Percentiles rank a stretch among this genome's conserved stretches.
Conservation (phyloP, 163 green algal genomes). For the Prototheca stagnorum region DNA sequence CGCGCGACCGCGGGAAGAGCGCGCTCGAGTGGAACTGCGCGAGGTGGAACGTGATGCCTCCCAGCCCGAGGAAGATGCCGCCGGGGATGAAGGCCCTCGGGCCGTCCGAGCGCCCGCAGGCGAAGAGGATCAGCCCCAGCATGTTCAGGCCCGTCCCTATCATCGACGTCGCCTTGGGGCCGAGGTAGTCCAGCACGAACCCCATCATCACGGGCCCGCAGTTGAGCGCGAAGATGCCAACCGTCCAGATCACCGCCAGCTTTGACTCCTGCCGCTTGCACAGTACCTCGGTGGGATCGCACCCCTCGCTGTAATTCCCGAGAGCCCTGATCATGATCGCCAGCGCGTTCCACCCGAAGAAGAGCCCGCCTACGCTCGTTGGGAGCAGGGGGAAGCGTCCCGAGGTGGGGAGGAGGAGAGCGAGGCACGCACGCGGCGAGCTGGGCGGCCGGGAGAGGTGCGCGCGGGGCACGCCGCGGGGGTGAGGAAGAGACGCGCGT, state of each 20-base stretch:
- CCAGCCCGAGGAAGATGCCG: conserved; percentile 31
- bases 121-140: conserved; percentile 32
- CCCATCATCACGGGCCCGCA: conserved; percentile 35
- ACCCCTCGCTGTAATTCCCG: conserved; percentile 19
- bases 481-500: too few relatives aligned
- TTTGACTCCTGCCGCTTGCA: conserved; percentile 29
- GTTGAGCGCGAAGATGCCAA: conserved; percentile 44
- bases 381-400: neutral
- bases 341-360: conserved; percentile 42
- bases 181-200: conserved; percentile 29
- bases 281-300: conserved; percentile 2
- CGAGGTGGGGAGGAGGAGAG: neutral
- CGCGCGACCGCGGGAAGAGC: conserved; percentile 24
- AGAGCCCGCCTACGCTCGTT: conserved; percentile 23
- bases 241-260: conserved; percentile 33
- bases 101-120: conserved; percentile 6
- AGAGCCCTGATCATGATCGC: conserved; percentile 25
- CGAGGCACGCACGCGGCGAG: neutral
- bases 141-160: conserved; percentile 38
- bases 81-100: conserved; percentile 18
- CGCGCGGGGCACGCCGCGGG: too few relatives aligned
- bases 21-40: conserved; percentile 38
- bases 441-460: neutral
- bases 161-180: conserved; percentile 34
- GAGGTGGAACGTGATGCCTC: conserved; percentile 45